Base-by-base conservation (phyloP, 192 early-diverging fungal genomes). In the Coemansia sp. region DNA sequence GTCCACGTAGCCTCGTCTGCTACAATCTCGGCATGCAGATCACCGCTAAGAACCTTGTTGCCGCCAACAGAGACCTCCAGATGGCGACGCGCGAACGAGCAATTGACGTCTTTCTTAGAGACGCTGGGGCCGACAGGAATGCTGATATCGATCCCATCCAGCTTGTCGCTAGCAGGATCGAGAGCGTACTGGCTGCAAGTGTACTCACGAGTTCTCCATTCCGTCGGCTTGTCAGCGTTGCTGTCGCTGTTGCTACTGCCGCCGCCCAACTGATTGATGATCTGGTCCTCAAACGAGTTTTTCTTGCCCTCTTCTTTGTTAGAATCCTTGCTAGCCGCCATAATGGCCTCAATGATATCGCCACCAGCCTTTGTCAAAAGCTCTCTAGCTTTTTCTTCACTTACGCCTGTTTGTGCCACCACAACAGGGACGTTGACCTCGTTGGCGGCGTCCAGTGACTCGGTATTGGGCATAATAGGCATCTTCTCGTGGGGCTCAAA, bases 341-440 rank as follows among this genome's bases (percentile, higher is more conserved):
- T 84, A 48, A 91, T 85, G 4, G 89, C 89, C 29, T 88, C 86
- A 33, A 90, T 67, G 30, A 89, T 61, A 58, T 89, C 86, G 6
- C 86, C 83, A 17, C 81, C 76, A 30, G 79, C 74, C 55, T 73
- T 75, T 12, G 63, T 63, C 17, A 90, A 80, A 20, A 88, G 86
- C 31, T 83, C 66, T 50, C 84, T 85, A 42, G 89, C 89, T 30
- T 72, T 73, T 3, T 83, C 75, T 34, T 77, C 72, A 34, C 74
- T 73, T 4, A 90, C 86, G 22, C 80, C 72, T 0, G 88, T 84
- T 69, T 89, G 87, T 12, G 81, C 76, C 12, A 83, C 77, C 6
- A 91, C 88, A 34, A 86, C 56, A 16, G 84, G 69, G 8, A 90
- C 74, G 58, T 85, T 84, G 30, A 66, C 62, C 7, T 81, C 66